Conservation (phyloP, 306 rosid species). For the Pyrus betulifolia region DNA sequence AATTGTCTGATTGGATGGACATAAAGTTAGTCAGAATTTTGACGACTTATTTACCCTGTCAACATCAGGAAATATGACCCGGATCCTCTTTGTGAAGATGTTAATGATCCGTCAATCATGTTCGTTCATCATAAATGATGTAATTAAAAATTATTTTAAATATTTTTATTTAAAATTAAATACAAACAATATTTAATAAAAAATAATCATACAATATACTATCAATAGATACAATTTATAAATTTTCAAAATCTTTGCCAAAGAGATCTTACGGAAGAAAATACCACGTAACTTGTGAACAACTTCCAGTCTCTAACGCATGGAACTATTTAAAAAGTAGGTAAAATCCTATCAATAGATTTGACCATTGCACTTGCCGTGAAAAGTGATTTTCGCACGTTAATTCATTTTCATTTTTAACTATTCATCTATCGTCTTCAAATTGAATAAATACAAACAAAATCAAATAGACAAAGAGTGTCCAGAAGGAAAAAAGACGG, state of each 20-base stretch:
- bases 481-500: too few species aligned
- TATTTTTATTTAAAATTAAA: too few species aligned
- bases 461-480: too few species aligned
- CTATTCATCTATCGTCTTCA: too few species aligned
- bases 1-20: background rate
- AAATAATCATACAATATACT: fast-evolving
- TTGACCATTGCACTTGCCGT: background rate
- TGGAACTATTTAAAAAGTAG: background rate
- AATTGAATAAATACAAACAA: too few species aligned
- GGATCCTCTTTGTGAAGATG: too few species aligned
- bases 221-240: fast-evolving
- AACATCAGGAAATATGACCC: background rate
- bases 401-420: too few species aligned
- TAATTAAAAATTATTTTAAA: too few species aligned
- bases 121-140: fast-evolving
- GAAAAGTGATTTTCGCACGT: background rate
- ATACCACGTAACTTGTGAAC: background rate
- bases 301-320: background rate
- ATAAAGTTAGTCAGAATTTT: background rate
- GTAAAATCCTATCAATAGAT: background rate
- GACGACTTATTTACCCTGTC: background rate
- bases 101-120: fast-evolving
- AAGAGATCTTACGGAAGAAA: too few species aligned
- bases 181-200: too few species aligned
- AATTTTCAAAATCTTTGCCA: fast-evolving